Percentiles rank a stretch among this genome's conserved stretches.
These are phyloP conservation scores for Mortierella sp. DNA, from an alignment of 371 early-diverging fungal species.

Conservation along the genomic window DNA sequence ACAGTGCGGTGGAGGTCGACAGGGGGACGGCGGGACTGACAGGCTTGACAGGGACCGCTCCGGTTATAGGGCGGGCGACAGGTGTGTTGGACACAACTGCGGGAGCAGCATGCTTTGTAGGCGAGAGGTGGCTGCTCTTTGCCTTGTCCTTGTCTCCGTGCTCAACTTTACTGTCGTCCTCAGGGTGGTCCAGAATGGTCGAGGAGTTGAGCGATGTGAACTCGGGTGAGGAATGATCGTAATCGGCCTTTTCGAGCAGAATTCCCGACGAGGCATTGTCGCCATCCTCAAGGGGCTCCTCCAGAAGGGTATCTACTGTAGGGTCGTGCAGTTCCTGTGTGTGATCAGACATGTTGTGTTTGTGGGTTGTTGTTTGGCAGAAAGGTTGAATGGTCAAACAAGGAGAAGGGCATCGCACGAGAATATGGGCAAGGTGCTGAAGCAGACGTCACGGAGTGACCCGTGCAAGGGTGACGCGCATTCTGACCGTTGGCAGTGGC, in stretches of 20 bases:
- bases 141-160: conserved; percentile 4
- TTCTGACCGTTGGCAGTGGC: no score
- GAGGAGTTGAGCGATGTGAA: conserved; percentile 46
- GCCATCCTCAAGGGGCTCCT: conserved; percentile 38
- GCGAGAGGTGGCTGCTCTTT: neutral
- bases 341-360: conserved; percentile 30
- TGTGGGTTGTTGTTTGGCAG: neutral
- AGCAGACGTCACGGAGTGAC: no score
- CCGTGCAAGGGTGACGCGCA: no score
- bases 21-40: conserved; percentile 5
- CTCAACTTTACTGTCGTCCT: conserved; percentile 11
- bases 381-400: neutral
- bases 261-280: conserved; percentile 35
- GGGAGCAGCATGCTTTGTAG: conserved; percentile 1
- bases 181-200: conserved; percentile 40
- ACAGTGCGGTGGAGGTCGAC: conserved; percentile 14
- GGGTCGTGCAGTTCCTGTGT: conserved; percentile 38
- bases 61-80: conserved; percentile 3
- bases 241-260: conserved; percentile 44
- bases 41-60: neutral
- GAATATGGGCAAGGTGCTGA: no score
- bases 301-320: conserved; percentile 32
- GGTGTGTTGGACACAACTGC: neutral
- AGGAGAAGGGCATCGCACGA: no score
- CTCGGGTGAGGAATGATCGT: conserved; percentile 44